phyloP scores from a whole-genome alignment of 345 rosid genomes.

The Punica granatum region DNA sequence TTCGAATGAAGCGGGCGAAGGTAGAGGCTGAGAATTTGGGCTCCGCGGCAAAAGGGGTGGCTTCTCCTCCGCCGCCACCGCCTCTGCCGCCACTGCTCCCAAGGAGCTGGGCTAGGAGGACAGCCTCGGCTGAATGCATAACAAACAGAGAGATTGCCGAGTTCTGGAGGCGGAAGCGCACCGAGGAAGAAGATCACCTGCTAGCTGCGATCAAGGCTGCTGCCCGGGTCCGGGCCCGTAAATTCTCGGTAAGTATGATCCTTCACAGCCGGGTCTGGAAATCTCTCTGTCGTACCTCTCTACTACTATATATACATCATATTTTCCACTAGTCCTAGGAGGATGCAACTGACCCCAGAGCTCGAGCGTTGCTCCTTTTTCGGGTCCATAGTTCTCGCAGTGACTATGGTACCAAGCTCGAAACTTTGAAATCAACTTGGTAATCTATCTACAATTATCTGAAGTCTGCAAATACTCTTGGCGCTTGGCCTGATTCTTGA shows the following conservation, averaged over 20 bases:
- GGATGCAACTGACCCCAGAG: background rate
- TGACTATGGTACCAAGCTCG: too few species aligned
- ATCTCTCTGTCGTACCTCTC: background rate
- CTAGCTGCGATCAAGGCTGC: constrained; percentile 88
- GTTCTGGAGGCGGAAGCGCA: constrained; percentile 70
- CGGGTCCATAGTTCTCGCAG: background rate
- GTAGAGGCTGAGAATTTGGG: constrained; percentile 16
- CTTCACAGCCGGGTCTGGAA: background rate
- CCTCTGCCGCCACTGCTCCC: constrained; percentile 50
- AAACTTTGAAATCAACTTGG: background rate
- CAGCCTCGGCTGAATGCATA: constrained; percentile 28
- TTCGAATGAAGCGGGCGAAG: constrained; percentile 36
- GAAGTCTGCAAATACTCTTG: background rate
- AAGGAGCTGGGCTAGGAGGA: constrained; percentile 30
- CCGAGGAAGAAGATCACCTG: constrained; percentile 78
- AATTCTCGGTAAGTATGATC: constrained; percentile 41
- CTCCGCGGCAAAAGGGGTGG: constrained; percentile 14
- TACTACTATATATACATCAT: background rate
- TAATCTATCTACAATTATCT: background rate
- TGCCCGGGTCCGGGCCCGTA: constrained; percentile 70
- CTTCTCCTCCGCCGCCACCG: constrained; percentile 29
- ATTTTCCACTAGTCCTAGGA: background rate
- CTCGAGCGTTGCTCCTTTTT: background rate
- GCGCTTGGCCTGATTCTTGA: too few species aligned
- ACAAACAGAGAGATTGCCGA: constrained; percentile 73